Base-by-base conservation (phyloP, 352 stramenopile genomes). In the Pythium diclinum region DNA sequence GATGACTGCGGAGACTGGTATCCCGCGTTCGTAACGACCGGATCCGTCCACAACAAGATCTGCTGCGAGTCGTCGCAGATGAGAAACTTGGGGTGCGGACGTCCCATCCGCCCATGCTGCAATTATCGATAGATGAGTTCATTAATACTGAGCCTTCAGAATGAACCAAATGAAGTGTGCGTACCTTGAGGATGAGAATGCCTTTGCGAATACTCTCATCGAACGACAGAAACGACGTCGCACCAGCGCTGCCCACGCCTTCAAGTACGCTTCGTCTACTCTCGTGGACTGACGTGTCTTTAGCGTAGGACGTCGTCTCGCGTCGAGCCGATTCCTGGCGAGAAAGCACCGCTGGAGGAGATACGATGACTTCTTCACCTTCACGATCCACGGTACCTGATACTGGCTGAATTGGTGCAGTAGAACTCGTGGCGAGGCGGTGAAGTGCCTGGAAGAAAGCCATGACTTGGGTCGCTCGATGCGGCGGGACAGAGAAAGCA, bases 21-120 rank as follows among this genome's bases (percentile, higher is more conserved):
- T 9, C 65, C 59, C 8, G 65, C 58, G 52, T 72, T 72, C 5
- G 65, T 72, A 8, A 72, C 48, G 8, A 32, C 32, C 3, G 65
- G 65, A 34, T 72, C 59, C 0, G 36, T 51, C 65, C 65, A 72
- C 11, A 34, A 59, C 21, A 72, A 56, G 33, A 48, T 42, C 13
- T 59, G 33, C 7, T 60, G n/a, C 6, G 25, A 36, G 11, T 63
- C 46, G 14, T 72, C 65, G 34, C 59, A 72, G 7, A 60, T 48
- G 16, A 72, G 44, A 40, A 58, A 72, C 46, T 72, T 72, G n/a
- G 53, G 51, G 30, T 72, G 65, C 3, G 65, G 65, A 16, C 59
- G 52, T 16, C 65, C 65, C 47, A 72, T 60, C 32, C 65, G 52
- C 2, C 65, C 65, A 23, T 72, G 65, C 65, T 72, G 11, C 11